These are phyloP conservation scores for Coniochaeta sp. DNA, from an alignment of 2,329 filamentous ascomycete species.

Conservation along the genomic window DNA sequence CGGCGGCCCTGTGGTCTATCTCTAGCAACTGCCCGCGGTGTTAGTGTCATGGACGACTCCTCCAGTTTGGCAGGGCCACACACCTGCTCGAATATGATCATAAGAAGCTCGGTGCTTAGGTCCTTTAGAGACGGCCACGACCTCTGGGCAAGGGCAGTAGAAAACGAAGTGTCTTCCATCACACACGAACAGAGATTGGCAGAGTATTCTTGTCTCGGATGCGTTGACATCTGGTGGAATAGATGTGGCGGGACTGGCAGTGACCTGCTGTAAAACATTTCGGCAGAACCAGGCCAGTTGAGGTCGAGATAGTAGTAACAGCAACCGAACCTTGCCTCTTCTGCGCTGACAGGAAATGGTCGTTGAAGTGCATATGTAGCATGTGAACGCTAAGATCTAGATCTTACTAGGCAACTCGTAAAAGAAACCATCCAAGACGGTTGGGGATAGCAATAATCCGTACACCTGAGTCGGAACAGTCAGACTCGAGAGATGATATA, in stretches of 20 bases:
- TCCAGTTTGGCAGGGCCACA: neutral
- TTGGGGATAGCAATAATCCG: neutral
- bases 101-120: conserved; percentile 35
- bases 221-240: neutral
- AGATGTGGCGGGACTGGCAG: neutral
- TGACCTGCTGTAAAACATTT: neutral
- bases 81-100: conserved; percentile 34
- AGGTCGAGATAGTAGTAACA: neutral
- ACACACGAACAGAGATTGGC: conserved; percentile 7
- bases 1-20: conserved; percentile 25
- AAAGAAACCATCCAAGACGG: neutral
- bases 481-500: neutral
- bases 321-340: neutral
- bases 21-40: conserved; percentile 26
- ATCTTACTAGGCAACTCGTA: neutral
- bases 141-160: neutral
- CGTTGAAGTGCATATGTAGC: neutral
- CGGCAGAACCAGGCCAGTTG: neutral
- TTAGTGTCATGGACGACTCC: conserved; percentile 6
- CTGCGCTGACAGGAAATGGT: neutral
- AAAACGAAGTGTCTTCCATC: neutral
- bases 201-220: neutral
- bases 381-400: neutral
- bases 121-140: conserved; percentile 18
- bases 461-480: neutral